Percentiles rank a stretch among this genome's conserved stretches.
These are phyloP conservation scores for Filosporella fistucella DNA, from an alignment of 495 filamentous ascomycete species.

Conservation along the genomic window DNA sequence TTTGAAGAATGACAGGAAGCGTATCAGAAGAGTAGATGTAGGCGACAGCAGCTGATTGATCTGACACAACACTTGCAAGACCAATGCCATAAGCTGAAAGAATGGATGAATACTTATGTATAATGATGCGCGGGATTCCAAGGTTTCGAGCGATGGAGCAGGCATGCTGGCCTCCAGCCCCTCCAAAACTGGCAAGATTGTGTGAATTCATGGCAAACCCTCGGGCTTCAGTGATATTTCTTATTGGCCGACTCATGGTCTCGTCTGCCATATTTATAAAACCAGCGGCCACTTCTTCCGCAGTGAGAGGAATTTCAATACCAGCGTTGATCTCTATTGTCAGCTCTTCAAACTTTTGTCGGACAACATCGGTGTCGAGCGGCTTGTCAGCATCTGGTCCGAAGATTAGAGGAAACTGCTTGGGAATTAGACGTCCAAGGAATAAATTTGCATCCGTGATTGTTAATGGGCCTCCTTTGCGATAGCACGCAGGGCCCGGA, in stretches of 20 bases:
- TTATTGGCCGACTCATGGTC: conserved; percentile 49
- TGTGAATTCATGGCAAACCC: conserved; percentile 46
- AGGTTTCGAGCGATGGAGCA: conserved; percentile 25
- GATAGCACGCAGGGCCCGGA: conserved; percentile 33
- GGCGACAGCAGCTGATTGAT: conserved; percentile 44
- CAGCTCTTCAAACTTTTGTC: conserved; percentile 17
- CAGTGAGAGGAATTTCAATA: conserved; percentile 31
- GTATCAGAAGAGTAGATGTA: conserved; percentile 30
- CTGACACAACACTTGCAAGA: conserved; percentile 47
- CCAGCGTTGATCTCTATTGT: conserved; percentile 38
- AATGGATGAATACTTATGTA: conserved; percentile 49
- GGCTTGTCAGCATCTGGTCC: conserved; percentile 24
- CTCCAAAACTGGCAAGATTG: conserved; percentile 48
- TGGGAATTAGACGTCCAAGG: conserved; percentile 26
- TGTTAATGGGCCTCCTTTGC: conserved; percentile 34
- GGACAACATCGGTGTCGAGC: conserved; percentile 19
- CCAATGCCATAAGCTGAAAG: conserved; percentile 50
- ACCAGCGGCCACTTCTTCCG: conserved; percentile 38
- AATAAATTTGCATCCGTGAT: conserved; percentile 39
- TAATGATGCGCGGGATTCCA: conserved; percentile 40
- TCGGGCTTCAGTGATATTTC: conserved; percentile 45
- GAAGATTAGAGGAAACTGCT: conserved; percentile 27
- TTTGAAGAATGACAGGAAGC: too few relatives aligned
- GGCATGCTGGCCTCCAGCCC: conserved; percentile 51
- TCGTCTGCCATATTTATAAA: conserved; percentile 51